phyloP scores from a whole-genome alignment of 495 filamentous ascomycete genomes.

The Hypoxylon fuscum region DNA sequence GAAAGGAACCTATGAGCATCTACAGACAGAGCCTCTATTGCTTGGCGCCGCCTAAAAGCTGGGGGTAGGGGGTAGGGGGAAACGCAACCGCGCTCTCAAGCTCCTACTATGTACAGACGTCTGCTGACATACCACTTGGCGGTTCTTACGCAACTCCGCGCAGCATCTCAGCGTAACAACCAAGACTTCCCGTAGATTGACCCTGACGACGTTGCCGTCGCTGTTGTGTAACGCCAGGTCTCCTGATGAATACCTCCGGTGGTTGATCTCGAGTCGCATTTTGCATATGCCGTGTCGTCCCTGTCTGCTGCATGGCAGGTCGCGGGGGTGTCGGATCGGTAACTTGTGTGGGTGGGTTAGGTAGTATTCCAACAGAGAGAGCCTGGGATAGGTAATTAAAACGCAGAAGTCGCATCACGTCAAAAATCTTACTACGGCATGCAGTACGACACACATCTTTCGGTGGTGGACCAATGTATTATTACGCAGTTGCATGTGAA shows the following conservation, averaged over 20 bases:
- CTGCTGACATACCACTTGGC: slow-evolving; percentile 37
- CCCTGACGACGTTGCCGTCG: slow-evolving; percentile 27
- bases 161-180: background rate
- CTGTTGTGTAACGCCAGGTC: slow-evolving; percentile 37
- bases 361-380: slow-evolving; percentile 33
- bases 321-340: slow-evolving; percentile 42
- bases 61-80: slow-evolving; percentile 6
- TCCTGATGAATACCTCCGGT: slow-evolving; percentile 27
- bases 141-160: slow-evolving; percentile 20
- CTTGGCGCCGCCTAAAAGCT: slow-evolving; percentile 32
- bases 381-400: slow-evolving; percentile 35
- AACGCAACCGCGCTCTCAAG: background rate
- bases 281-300: slow-evolving; percentile 40
- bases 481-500: slow-evolving; percentile 41
- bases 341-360: slow-evolving; percentile 27
- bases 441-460: slow-evolving; percentile 31
- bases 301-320: slow-evolving; percentile 31
- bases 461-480: slow-evolving; percentile 23
- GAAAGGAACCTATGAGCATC: slow-evolving; percentile 32
- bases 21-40: slow-evolving; percentile 36
- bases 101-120: too few relatives aligned
- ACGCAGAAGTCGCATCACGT: slow-evolving; percentile 32
- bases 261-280: slow-evolving; percentile 39
- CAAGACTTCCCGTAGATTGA: slow-evolving; percentile 3
- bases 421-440: slow-evolving; percentile 40